Conservation (phyloP, 306 rosid genomes). For the Casuarina equisetifolia region DNA sequence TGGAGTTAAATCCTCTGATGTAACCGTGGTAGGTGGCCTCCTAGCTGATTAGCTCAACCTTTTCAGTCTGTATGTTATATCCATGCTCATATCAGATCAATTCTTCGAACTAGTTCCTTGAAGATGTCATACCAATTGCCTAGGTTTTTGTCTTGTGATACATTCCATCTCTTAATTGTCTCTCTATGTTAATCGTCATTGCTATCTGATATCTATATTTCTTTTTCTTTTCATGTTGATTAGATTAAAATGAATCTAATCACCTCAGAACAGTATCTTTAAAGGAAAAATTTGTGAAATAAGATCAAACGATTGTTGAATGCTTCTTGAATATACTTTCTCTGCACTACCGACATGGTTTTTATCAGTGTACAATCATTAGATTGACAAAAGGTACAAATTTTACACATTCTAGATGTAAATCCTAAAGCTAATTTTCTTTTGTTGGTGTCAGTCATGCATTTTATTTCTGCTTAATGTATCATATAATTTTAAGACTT, state of each 20-base stretch:
- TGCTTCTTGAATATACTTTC: not conserved
- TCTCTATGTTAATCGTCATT: not conserved
- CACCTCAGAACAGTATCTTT: not conserved
- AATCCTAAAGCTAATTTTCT: not conserved
- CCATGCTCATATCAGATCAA: not conserved
- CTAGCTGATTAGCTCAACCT: not conserved
- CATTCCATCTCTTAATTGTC: not conserved
- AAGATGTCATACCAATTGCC: not conserved
- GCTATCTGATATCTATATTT: not conserved
- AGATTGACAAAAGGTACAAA: not conserved
- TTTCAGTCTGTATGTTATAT: not conserved
- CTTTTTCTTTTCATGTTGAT: not conserved
- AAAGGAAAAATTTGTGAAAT: not conserved
- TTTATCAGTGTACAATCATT: not conserved
- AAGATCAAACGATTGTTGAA: not conserved
- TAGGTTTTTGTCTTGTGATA: not conserved
- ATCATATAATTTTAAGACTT: not conserved
- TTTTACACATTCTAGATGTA: not conserved
- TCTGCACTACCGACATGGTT: not conserved
- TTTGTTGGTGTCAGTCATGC: not conserved
- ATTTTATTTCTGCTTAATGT: not conserved
- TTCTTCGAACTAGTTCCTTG: not conserved
- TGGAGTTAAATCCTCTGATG: not conserved
- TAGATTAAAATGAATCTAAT: not conserved
- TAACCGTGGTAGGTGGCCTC: not conserved